These are phyloP conservation scores for Xylaria polymorpha DNA, from an alignment of 2,329 filamentous ascomycete species.

Conservation along the genomic window DNA sequence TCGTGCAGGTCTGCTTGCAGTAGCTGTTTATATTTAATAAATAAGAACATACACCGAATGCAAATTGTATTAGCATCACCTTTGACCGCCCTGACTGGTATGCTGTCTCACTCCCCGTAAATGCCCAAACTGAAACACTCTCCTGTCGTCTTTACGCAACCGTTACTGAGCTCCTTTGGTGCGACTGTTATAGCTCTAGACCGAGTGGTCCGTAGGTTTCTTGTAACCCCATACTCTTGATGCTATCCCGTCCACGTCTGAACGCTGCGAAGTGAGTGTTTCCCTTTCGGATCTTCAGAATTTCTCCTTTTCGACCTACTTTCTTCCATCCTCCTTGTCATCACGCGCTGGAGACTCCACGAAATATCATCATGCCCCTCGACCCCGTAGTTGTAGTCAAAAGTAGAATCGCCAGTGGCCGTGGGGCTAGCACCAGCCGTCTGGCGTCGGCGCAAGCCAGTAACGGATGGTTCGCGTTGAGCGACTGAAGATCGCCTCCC, in stretches of 20 bases:
- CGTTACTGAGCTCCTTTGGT: not conserved
- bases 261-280: slow-evolving; percentile 34
- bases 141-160: not conserved
- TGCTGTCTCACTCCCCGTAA: not conserved
- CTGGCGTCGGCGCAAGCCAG: slow-evolving; percentile 29
- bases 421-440: slow-evolving; percentile 29
- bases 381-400: slow-evolving; percentile 44
- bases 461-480: not conserved
- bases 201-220: not conserved
- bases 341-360: slow-evolving; percentile 60
- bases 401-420: slow-evolving; percentile 35
- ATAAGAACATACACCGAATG: no score
- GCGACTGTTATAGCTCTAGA: not conserved
- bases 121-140: not conserved
- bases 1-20: not conserved
- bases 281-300: slow-evolving; percentile 45
- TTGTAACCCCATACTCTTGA: not conserved
- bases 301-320: slow-evolving; percentile 35
- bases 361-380: slow-evolving; percentile 54
- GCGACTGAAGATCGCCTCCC: slow-evolving; percentile 40
- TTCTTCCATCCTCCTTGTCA: slow-evolving; percentile 54
- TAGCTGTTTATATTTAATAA: no score
- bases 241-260: slow-evolving; percentile 42
- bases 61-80: not conserved
- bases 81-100: not conserved